Base-by-base conservation (phyloP, 225 moss, liverwort and hornwort species). In the Takakia lepidozioides region DNA sequence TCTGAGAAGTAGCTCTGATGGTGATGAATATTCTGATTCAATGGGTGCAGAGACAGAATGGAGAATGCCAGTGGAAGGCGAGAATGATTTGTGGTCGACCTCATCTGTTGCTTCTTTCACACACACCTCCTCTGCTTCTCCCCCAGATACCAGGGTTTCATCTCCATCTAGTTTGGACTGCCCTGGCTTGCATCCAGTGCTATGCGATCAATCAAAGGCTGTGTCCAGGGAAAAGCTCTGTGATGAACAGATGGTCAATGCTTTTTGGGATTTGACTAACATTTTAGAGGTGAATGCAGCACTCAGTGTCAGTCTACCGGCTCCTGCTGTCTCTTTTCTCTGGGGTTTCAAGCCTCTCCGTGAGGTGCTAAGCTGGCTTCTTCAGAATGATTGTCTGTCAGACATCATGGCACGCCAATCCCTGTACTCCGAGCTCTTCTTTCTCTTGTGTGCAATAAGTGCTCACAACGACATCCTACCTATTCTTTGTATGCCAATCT, bases 21-120 rank as follows among this genome's bases (percentile, higher is more conserved):
- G 8, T 41, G 54, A 55, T 27, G 42, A 55, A 13, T 55, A 55
- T 25, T 8, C 54, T 18, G 54, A 55, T 26, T 55, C 41, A 24
- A 41, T 55, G 20, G 54, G 54, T 29, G 54, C 54, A n/a, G 54
- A 55, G 40, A 55, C 54, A 10, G 54, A 55, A 40, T 55, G 54
- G 54, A 41, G 21, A 2, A 40, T 41, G 19, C 54, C 54, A 27
- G 54, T 26, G 18, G 54, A 42, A 3, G 40, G 40, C 15, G 40
- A 43, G 27, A 27, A 25, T 26, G 42, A 43, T 25, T 25, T 38
- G 5, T 55, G 54, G 54, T 55, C 54, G 19, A 42, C 54, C 0
- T 39, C 54, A 24, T 55, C 54, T 13, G 42, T 28, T 29, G 29
- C 27, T 55, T 55, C 54, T 10, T 39, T 55, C 5, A 39, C 54